phyloP scores from a whole-genome alignment of 2,329 filamentous ascomycete genomes.

The Neonectria punicea region DNA sequence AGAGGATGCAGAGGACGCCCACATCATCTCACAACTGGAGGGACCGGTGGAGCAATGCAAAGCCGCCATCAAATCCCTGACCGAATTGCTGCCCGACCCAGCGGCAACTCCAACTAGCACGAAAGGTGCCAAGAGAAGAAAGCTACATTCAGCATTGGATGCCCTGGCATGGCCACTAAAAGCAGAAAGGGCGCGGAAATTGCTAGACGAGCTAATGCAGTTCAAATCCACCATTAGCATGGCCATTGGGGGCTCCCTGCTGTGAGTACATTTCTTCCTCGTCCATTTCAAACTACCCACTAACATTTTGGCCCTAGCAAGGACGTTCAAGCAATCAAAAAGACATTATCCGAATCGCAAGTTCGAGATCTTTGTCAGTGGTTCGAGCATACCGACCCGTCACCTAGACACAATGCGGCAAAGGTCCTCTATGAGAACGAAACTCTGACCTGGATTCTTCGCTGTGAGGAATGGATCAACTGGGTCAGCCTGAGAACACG shows the following conservation, averaged over 20 bases:
- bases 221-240: slow-evolving; percentile 8
- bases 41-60: slow-evolving; percentile 5
- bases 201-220: slow-evolving; percentile 4
- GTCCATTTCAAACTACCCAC: not conserved
- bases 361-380: not conserved
- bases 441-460: not conserved
- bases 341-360: not conserved
- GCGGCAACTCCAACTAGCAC: not conserved
- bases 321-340: not conserved
- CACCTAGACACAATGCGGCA: not conserved
- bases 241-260: not conserved
- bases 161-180: slow-evolving; percentile 4
- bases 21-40: not conserved
- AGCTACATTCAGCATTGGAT: not conserved
- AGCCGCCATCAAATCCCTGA: not conserved
- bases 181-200: not conserved
- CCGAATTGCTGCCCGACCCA: not conserved
- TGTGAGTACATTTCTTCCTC: not conserved
- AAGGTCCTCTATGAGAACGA: not conserved
- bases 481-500: slow-evolving; percentile 2
- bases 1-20: not conserved
- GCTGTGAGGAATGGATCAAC: not conserved
- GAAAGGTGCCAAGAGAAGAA: not conserved
- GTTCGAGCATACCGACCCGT: slow-evolving; percentile 6
- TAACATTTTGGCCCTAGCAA: not conserved